Base-by-base conservation (phyloP, 176 grass and related monocot genomes). In the Ampelocalamus luodianensis region DNA sequence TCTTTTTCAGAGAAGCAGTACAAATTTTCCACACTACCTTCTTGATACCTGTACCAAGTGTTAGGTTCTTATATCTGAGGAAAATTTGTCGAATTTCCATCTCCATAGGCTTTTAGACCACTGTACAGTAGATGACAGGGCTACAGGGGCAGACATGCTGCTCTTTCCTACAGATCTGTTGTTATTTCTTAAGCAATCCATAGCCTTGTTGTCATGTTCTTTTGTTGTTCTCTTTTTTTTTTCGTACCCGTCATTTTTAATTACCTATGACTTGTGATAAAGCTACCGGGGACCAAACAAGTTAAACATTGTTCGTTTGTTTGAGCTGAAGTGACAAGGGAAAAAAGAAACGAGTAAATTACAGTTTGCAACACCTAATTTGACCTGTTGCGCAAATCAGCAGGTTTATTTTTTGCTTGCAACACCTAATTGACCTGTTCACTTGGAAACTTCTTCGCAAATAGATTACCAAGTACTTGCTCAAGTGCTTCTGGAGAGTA, bases 401-500 rank as follows among this genome's bases (percentile, higher is more conserved):
- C 36, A 37, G 36, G 36, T 37, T 37, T 37, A 37, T 37, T 37
- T 37, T 37, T 37, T 37, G 36, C 3, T 37, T 37, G 36, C 36
- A 37, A 4, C 36, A 37, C 36, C 36, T 37, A 37, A 4, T 37
- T 37, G 36, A 37, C 64, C n/a, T 68, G 51, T 51, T 77, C 40
- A n/a, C 44, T 48, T 58, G 20, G 6, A 53, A 49, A 43, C 23
- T 83, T 83, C 66, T 71, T 83, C 34, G 43, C 80, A 83, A 83
- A 88, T 27, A 87, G 45, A 81, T 81, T 67, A 45, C 69, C 69
- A 78, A 88, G 62, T 65, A 10, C 72, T 84, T 68, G 70, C 56
- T 92, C 88, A 79, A 93, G 82, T 69, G 80, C 38, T 64, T 90
- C 88, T 70, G 91, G 77, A 76, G 61, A 79, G 34, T 88, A 90